Percentiles rank a stretch among this genome's conserved stretches.
Conservation (phyloP, 2,329 filamentous ascomycete genomes). For the Penicillium sp. region DNA sequence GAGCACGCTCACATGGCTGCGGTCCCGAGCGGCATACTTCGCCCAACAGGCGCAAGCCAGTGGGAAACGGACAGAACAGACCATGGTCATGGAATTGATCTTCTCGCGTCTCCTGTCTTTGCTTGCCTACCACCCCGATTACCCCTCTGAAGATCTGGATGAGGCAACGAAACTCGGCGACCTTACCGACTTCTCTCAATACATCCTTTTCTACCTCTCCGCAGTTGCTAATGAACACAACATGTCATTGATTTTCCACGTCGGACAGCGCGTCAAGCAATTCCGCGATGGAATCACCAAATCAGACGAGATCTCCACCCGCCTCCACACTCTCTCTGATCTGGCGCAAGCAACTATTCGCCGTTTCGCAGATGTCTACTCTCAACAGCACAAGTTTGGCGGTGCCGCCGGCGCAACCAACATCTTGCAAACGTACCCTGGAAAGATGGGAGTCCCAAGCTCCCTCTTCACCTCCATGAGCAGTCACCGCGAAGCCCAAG, state of each 20-base stretch:
- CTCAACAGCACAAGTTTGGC: conserved; percentile 60
- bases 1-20: conserved; percentile 82
- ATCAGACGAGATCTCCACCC: conserved; percentile 45
- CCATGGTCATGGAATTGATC: conserved; percentile 72
- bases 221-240: conserved; percentile 84
- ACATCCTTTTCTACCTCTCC: conserved; percentile 85
- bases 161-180: conserved; percentile 53
- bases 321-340: conserved; percentile 82
- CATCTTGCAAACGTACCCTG: conserved; percentile 76
- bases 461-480: conserved; percentile 75
- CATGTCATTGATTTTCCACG: conserved; percentile 82
- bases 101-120: conserved; percentile 83
- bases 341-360: conserved; percentile 79
- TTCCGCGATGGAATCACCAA: conserved; percentile 74
- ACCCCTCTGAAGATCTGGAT: conserved; percentile 47
- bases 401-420: conserved; percentile 41
- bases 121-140: conserved; percentile 92
- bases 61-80: conserved; percentile 49
- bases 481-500: conserved; percentile 74
- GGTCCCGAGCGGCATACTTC: conserved; percentile 72
- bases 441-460: conserved; percentile 75
- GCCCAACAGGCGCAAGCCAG: conserved; percentile 45
- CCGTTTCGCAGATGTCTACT: conserved; percentile 80
- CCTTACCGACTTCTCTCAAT: conserved; percentile 78
- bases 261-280: conserved; percentile 90